phyloP scores from a whole-genome alignment of 192 early-diverging fungal species.

The Gaertneriomyces semiglobifer region DNA sequence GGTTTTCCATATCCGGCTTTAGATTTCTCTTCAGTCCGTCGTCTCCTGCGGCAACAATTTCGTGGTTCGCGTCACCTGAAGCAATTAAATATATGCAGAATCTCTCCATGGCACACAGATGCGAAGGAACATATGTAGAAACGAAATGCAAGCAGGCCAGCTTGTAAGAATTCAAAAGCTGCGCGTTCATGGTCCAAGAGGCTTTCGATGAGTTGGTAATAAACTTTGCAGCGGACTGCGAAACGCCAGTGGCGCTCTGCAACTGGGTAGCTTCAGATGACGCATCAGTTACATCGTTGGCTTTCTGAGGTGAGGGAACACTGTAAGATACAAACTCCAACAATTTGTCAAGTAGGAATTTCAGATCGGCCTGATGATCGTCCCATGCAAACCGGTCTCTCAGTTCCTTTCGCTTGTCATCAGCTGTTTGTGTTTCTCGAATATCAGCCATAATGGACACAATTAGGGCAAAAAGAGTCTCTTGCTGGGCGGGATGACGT shows the following conservation, averaged over 20 bases:
- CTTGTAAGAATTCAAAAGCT: not conserved
- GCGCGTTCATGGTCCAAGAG: constrained; percentile 50
- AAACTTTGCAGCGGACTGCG: constrained; percentile 39
- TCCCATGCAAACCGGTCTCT: constrained; percentile 61
- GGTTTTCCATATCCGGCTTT: constrained; percentile 69
- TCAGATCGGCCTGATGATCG: constrained; percentile 47
- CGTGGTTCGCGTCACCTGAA: constrained; percentile 68
- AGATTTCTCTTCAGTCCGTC: constrained; percentile 71
- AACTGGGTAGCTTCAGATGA: not conserved
- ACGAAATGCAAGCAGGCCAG: too few species aligned
- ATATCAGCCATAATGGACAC: too few species aligned
- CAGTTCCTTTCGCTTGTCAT: too few species aligned
- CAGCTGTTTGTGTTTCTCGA: too few species aligned
- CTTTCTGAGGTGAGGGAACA: constrained; percentile 33
- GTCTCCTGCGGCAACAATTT: constrained; percentile 68
- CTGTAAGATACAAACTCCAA: constrained; percentile 66
- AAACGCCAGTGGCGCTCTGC: too few species aligned
- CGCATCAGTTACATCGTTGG: not conserved
- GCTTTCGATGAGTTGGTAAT: constrained; percentile 75
- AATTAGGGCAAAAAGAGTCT: constrained; percentile 38
- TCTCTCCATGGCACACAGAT: constrained; percentile 50
- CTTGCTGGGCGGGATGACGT: constrained; percentile 58
- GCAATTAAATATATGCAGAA: constrained; percentile 60
- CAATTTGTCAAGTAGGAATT: constrained; percentile 53
- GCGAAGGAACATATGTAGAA: constrained; percentile 24